Conservation (phyloP, 306 rosid species). For the Rubus idaeus region DNA sequence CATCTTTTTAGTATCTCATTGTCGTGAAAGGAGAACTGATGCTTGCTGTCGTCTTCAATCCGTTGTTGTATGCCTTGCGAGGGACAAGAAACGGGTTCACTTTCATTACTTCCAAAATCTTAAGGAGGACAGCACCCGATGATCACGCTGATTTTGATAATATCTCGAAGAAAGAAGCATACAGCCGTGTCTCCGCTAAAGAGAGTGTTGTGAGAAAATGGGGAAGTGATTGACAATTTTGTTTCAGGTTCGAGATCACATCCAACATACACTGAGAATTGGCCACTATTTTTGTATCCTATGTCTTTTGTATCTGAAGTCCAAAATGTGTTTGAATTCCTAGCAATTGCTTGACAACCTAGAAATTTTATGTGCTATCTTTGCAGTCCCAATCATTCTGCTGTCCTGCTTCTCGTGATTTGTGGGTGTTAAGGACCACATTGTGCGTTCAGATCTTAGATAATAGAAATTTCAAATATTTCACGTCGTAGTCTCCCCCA, state of each 20-base stretch:
- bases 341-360: background rate
- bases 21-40: conserved; percentile 76
- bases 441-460: conserved; percentile 3
- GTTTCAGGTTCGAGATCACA: conserved; percentile 33
- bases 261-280: conserved; percentile 22
- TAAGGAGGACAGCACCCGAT: conserved; percentile 38
- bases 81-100: conserved; percentile 74
- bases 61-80: conserved; percentile 71
- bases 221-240: conserved; percentile 52
- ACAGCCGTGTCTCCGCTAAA: conserved; percentile 62
- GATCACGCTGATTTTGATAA: conserved; percentile 36
- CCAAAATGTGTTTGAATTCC: background rate
- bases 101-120: conserved; percentile 52
- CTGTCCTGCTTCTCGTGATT: background rate
- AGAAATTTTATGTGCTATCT: background rate
- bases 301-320: background rate
- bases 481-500: conserved; percentile 7
- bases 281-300: conserved; percentile 15
- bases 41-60: conserved; percentile 78
- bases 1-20: conserved; percentile 66
- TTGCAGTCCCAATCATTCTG: background rate
- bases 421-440: background rate
- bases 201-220: conserved; percentile 76
- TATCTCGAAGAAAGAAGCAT: conserved; percentile 43
- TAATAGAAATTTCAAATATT: background rate